Evolutionary conservation across 1,139 yeast species (phyloP).

Genomic region (Tardiomyces digboiensis): DNA sequence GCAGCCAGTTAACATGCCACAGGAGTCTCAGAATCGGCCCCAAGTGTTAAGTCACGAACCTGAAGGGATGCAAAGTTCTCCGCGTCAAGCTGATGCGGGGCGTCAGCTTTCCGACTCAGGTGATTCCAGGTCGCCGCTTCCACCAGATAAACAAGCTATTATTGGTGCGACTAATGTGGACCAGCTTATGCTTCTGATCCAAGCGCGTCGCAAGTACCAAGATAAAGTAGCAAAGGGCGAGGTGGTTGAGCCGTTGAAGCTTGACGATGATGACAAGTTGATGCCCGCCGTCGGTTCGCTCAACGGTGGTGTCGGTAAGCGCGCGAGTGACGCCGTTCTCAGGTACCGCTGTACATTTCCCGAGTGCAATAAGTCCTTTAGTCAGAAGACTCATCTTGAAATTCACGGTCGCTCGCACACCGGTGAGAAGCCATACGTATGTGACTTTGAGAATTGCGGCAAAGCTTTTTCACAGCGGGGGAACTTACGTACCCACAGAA

Average conservation of each 20-base stretch:
- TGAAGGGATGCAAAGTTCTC: neutral
- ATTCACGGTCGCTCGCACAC: slow-evolving; percentile 86
- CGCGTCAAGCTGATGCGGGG: neutral
- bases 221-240: slow-evolving; percentile 19
- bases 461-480: slow-evolving; percentile 91
- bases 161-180: slow-evolving; percentile 86
- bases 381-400: slow-evolving; percentile 87
- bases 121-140: neutral
- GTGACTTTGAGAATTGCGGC: slow-evolving; percentile 48
- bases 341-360: slow-evolving; percentile 57
- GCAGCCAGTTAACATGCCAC: neutral
- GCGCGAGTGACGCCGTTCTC: slow-evolving; percentile 29
- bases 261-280: slow-evolving; percentile 26
- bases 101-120: neutral
- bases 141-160: slow-evolving; percentile 36
- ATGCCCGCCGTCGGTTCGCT: slow-evolving; percentile 58
- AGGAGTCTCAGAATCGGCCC: neutral
- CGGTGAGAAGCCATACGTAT: slow-evolving; percentile 56
- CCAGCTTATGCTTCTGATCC: slow-evolving; percentile 81
- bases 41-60: neutral
- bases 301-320: slow-evolving; percentile 79
- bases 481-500: slow-evolving; percentile 74
- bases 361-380: slow-evolving; percentile 64
- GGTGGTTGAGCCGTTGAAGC: slow-evolving; percentile 15
- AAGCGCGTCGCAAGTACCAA: slow-evolving; percentile 72